A percentile compares a stretch with the other conserved stretches of the same genome.
Evolutionary conservation across 352 stramenopile genomes (phyloP).

Genomic region (Phytopythium litorale): DNA sequence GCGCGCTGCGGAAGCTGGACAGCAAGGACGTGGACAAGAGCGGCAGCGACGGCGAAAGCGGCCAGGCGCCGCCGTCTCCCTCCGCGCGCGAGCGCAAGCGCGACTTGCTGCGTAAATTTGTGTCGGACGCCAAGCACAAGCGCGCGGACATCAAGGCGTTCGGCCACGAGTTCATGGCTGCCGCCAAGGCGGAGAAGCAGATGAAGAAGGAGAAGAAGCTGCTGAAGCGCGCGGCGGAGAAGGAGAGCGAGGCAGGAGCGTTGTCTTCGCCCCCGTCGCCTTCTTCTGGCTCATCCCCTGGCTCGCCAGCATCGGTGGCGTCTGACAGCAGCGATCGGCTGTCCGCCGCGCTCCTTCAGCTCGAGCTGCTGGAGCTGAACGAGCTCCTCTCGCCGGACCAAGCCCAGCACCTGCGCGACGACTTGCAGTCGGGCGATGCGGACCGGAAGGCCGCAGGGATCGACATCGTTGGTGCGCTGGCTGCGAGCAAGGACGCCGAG

Average conservation of each 20-base stretch:
- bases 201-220: constrained; percentile 3
- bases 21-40: constrained; percentile 43
- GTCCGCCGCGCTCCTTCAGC: neutral
- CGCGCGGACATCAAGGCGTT: constrained; percentile 12
- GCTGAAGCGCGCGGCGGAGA: neutral
- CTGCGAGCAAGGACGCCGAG: constrained; percentile 2
- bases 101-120: constrained; percentile 17
- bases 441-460: neutral
- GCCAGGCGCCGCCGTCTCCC: neutral
- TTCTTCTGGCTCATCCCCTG: neutral
- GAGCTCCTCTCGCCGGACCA: constrained; percentile 4
- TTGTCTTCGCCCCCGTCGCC: neutral
- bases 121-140: constrained; percentile 31
- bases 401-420: neutral
- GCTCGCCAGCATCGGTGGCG: neutral
- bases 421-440: constrained; percentile 1
- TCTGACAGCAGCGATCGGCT: neutral
- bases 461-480: constrained; percentile 1
- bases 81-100: constrained; percentile 5
- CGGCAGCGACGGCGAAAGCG: constrained; percentile 29
- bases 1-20: constrained; percentile 61
- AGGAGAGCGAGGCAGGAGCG: neutral
- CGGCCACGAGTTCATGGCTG: constrained; percentile 6
- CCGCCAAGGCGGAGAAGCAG: constrained; percentile 7
- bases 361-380: constrained; percentile 3